Percentiles rank a stretch among this genome's conserved stretches.
phyloP scores from a whole-genome alignment of 805 yeast genomes.

The Ogataea pini region DNA sequence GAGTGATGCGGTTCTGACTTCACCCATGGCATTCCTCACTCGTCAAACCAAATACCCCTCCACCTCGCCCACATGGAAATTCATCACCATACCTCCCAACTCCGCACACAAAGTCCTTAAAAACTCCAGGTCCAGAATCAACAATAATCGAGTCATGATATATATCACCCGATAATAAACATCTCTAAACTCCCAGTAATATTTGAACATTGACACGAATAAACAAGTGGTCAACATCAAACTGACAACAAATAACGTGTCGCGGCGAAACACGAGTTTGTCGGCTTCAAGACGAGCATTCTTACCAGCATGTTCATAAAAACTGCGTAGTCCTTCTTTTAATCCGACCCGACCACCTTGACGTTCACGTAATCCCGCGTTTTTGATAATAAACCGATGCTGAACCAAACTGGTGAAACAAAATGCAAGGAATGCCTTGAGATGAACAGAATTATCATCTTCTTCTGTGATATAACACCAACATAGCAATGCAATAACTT shows the following conservation, averaged over 20 bases:
- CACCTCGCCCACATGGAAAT: slow-evolving; percentile 1
- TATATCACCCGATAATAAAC: slow-evolving; percentile 13
- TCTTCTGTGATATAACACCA: slow-evolving; percentile 32
- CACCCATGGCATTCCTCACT: neutral
- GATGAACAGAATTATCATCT: slow-evolving; percentile 31
- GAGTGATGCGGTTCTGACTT: too few relatives aligned
- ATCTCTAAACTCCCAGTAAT: slow-evolving; percentile 19
- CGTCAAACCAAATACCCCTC: neutral
- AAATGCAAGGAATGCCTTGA: slow-evolving; percentile 30
- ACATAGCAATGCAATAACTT: slow-evolving; percentile 28
- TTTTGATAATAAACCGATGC: slow-evolving; percentile 29
- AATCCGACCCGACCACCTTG: slow-evolving; percentile 11
- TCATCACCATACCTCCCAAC: slow-evolving; percentile 21
- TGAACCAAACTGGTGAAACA: slow-evolving; percentile 29
- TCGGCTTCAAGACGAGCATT: slow-evolving; percentile 21
- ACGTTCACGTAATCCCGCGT: slow-evolving; percentile 8
- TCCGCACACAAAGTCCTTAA: slow-evolving; percentile 25
- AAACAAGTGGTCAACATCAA: slow-evolving; percentile 13
- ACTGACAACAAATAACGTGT: slow-evolving; percentile 14
- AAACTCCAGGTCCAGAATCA: slow-evolving; percentile 28
- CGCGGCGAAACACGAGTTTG: slow-evolving; percentile 23
- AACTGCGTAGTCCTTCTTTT: slow-evolving; percentile 23
- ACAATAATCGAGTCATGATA: slow-evolving; percentile 15
- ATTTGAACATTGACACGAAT: slow-evolving; percentile 21
- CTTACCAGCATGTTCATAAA: slow-evolving; percentile 19